Conservation (phyloP, 1,139 yeast species). For the Meyerozyma smithsonii region DNA sequence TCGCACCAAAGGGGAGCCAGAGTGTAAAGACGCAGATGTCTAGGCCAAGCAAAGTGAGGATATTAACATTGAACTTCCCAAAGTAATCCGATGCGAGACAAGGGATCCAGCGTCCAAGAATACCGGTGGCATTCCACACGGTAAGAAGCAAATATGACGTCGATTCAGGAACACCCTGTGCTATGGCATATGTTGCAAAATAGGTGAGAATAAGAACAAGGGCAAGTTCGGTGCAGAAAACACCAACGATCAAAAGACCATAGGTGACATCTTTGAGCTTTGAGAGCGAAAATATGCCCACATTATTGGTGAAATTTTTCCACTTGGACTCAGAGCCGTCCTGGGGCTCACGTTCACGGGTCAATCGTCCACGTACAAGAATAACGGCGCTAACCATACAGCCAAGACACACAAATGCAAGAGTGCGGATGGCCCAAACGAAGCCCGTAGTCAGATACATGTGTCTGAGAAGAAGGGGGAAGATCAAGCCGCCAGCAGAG, state of each 20-base stretch:
- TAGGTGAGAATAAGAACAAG: conserved; percentile 50
- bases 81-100: conserved; percentile 49
- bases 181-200: conserved; percentile 50
- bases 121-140: conserved; percentile 54
- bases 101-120: conserved; percentile 54
- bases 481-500: conserved; percentile 57
- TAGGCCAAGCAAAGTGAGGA: conserved; percentile 36
- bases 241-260: conserved; percentile 24
- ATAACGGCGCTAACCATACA: conserved; percentile 35
- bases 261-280: conserved; percentile 25
- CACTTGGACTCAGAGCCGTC: conserved; percentile 3
- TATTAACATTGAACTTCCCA: conserved; percentile 56
- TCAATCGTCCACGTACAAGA: conserved; percentile 46
- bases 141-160: conserved; percentile 50
- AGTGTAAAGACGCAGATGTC: conserved; percentile 36
- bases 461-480: conserved; percentile 54
- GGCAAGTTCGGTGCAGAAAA: conserved; percentile 51
- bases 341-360: conserved; percentile 7
- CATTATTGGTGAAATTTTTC: conserved; percentile 1
- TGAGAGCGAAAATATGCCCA: conserved; percentile 17
- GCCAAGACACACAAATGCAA: conserved; percentile 45
- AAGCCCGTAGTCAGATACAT: conserved; percentile 52
- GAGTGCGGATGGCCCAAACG: conserved; percentile 56
- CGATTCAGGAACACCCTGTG: conserved; percentile 48
- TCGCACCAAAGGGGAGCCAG: conserved; percentile 55